Base-by-base conservation (phyloP, 148 eudicot genomes). In the Arbutus unedo region DNA sequence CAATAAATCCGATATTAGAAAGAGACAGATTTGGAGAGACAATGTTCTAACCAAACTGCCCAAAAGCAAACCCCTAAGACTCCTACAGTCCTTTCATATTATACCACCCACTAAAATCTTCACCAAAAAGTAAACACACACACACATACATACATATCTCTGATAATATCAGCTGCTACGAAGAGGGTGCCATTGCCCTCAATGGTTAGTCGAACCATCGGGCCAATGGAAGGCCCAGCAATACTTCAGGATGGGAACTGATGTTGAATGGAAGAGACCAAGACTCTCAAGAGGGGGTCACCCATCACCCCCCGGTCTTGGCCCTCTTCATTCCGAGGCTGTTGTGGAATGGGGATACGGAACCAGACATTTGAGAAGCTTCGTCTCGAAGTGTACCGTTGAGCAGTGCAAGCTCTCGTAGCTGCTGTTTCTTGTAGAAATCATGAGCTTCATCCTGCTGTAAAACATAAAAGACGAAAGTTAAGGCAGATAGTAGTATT, bases 321-420 rank as follows among this genome's bases (percentile, higher is more conserved):
- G 98, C 99, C 88, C 98, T 90, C 89, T 96, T 96, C 93, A 94
- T 94, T 31, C 98, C 98, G 4, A 94, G 94, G 85, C 91, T 94
- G 91, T 91, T 94, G 88, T 92, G 86, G 85, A 96, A 94, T 71
- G 99, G 99, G 45, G 99, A 96, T 3, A 94, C 94, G 4, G 99
- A 93, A 81, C 94, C 97, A 38, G 97, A 90, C 98, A 96, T 94
- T 89, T 94, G 97, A 59, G 97, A 87, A 60, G 82, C 89, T 70
- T 96, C 97, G 0, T 96, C 99, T 70, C 97, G 92, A 43, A 94
- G 93, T 49, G 97, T 96, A 54, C 99, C 99, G 55, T 96, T 96
- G 19, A 94, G 85, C 93, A 96, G 79, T 18, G 99, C 99, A 55
- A 97, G 89, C 88, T 97, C 99, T 66, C 97, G 83, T 48, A 97